Percentiles rank a stretch among this genome's conserved stretches.
Conservation (phyloP, 2,329 filamentous ascomycete genomes). For the Xylaria sp. region DNA sequence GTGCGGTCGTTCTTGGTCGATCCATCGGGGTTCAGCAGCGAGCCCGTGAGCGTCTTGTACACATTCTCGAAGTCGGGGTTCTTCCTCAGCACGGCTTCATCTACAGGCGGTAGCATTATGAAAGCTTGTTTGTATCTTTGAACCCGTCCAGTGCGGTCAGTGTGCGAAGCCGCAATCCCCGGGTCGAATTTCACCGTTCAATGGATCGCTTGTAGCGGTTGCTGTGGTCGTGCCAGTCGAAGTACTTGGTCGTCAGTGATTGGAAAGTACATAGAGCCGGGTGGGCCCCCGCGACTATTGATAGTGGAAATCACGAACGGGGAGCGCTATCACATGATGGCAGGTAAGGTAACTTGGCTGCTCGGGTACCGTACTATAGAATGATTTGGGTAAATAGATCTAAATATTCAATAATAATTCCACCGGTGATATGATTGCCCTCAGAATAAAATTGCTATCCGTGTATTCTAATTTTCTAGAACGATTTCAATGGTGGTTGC, state of each 20-base stretch:
- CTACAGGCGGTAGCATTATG: conserved; percentile 61
- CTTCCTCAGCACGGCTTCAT: conserved; percentile 54
- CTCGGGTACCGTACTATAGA: background rate
- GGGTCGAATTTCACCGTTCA: too few relatives aligned
- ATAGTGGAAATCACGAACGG: conserved; percentile 17
- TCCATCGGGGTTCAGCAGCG: conserved; percentile 59
- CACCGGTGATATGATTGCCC: too few relatives aligned
- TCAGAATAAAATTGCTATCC: too few relatives aligned
- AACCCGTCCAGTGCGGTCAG: background rate
- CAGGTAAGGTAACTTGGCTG: background rate
- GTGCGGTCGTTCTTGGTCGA: conserved; percentile 57
- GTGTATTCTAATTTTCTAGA: too few relatives aligned
- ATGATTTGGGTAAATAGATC: too few relatives aligned
- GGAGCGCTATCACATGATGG: conserved; percentile 25
- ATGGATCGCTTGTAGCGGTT: too few relatives aligned
- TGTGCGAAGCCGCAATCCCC: too few relatives aligned
- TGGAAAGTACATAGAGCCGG: too few relatives aligned
- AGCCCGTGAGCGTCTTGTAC: conserved; percentile 56
- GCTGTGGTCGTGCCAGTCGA: too few relatives aligned
- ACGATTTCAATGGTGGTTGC: too few relatives aligned
- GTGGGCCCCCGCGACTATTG: conserved; percentile 12
- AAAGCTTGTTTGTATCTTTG: background rate
- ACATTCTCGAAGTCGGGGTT: conserved; percentile 65
- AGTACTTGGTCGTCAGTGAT: too few relatives aligned
- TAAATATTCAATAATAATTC: too few relatives aligned